Conservation (phyloP, 208 protist species). For the Trichomonas gallinae region DNA sequence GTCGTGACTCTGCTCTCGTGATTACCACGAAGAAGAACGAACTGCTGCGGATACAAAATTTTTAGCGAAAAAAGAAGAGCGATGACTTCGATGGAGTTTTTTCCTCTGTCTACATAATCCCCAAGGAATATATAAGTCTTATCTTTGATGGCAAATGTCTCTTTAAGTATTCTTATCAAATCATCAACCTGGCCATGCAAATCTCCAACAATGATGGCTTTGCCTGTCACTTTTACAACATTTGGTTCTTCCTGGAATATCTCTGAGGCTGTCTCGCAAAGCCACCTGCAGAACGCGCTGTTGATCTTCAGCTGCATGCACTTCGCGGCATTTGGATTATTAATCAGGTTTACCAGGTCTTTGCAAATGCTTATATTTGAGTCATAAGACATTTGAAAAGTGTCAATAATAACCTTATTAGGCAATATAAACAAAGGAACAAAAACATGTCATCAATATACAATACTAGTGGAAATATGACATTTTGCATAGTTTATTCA, state of each 20-base stretch:
- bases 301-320: background rate
- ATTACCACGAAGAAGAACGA: slow-evolving; percentile 89
- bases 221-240: slow-evolving; percentile 23
- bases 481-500: no score
- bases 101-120: slow-evolving; percentile 32
- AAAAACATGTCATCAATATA: no score
- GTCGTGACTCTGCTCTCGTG: slow-evolving; percentile 91
- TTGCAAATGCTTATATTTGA: background rate
- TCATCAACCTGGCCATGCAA: slow-evolving; percentile 43
- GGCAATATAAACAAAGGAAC: no score
- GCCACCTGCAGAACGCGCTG: background rate
- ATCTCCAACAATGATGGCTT: slow-evolving; percentile 36
- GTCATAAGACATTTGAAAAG: background rate
- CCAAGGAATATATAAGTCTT: slow-evolving; percentile 65
- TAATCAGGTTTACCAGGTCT: background rate
- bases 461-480: no score
- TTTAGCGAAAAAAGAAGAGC: slow-evolving; percentile 72
- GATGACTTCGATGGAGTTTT: slow-evolving; percentile 60
- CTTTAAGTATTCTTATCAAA: slow-evolving; percentile 31
- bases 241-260: slow-evolving; percentile 28
- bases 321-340: background rate
- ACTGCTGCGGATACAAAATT: slow-evolving; percentile 68
- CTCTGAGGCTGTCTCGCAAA: background rate
- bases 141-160: slow-evolving; percentile 56
- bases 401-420: background rate